These are phyloP conservation scores for Sphagnurus paluster DNA, from an alignment of 1,284 basidiomycete species.

Conservation along the genomic window DNA sequence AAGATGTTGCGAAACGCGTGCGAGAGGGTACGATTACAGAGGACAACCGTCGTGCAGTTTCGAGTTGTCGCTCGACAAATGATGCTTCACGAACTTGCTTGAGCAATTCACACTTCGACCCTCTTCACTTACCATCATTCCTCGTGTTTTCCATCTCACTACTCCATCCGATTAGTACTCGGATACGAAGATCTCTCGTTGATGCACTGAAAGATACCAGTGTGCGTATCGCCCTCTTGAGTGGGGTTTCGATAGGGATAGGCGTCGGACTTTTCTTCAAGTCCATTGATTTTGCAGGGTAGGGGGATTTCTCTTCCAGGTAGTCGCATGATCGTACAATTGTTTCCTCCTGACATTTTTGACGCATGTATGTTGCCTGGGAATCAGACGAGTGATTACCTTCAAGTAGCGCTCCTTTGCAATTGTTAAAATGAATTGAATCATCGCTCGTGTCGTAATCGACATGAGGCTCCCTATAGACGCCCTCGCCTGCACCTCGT, in stretches of 20 bases:
- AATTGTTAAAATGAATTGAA: too few species aligned
- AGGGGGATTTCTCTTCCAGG: neutral
- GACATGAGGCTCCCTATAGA: too few species aligned
- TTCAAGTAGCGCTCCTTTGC: too few species aligned
- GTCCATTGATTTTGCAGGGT: slow-evolving; percentile 1
- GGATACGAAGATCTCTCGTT: slow-evolving; percentile 24
- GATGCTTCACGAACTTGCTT: slow-evolving; percentile 8
- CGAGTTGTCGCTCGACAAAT: slow-evolving; percentile 4
- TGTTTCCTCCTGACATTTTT: neutral
- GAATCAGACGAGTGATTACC: too few species aligned
- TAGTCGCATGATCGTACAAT: neutral
- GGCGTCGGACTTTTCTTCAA: slow-evolving; percentile 28
- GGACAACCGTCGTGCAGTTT: slow-evolving; percentile 5
- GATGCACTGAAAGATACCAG: slow-evolving; percentile 25
- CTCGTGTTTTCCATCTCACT: slow-evolving; percentile 39
- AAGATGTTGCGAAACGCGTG: slow-evolving; percentile 51
- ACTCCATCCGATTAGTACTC: slow-evolving; percentile 31
- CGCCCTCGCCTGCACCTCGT: too few species aligned
- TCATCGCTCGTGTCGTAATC: too few species aligned
- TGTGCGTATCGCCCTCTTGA: slow-evolving; percentile 30
- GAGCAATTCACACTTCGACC: slow-evolving; percentile 28
- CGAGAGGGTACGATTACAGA: slow-evolving; percentile 31
- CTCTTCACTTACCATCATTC: slow-evolving; percentile 43
- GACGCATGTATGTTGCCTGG: too few species aligned
- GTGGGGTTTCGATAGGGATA: slow-evolving; percentile 37